Base-by-base conservation (phyloP, 305 asterid species). In the Fraxinus angustifolia region DNA sequence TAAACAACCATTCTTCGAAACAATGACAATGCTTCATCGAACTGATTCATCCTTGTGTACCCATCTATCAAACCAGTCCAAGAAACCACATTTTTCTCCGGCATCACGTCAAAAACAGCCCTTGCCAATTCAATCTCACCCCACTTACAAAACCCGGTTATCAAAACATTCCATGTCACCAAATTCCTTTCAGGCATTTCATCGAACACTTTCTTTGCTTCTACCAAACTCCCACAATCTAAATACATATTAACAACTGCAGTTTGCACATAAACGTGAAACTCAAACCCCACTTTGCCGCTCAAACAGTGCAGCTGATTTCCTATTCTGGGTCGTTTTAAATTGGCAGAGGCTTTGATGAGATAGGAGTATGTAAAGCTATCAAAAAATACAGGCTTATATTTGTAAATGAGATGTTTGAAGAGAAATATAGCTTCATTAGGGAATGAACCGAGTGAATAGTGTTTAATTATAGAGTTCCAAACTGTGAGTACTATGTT, bases 61-160 rank as follows among this genome's bases (percentile, higher is more conserved):
- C 98, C 98, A 68, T 93, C 97, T 42, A 93, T 89, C 7, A 94
- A 35, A 30, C 97, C 92, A 0, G 98, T 93, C 98, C 97, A 94
- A 1, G 98, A 90, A 82, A 94, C 84, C 73, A 93, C 91, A 80
- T 92, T 92, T 91, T 86, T 94, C 80, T 80, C 91, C 31, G 92
- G 94, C 96, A 94, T 91, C 76, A 3, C 83, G 82, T 94, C 90
- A 60, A 94, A 94, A 31, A 88, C 75, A 6, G 58, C 76, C 86
- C 85, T 86, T n/a, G 97, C 97, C 34, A 58, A 83, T 56, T 70
- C 84, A 80, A 93, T 78, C 88, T 88, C 87, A 33, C 97, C 93
- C 91, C 93, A 88, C 87, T 90, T 93, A 17, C 89, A 79, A 80
- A 87, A 91, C 53, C 97, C 97, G 1, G 97, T 89, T 6, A 93